These are phyloP conservation scores for Neurospora sp. DNA, from an alignment of 495 filamentous ascomycete genomes.

Conservation along the genomic window DNA sequence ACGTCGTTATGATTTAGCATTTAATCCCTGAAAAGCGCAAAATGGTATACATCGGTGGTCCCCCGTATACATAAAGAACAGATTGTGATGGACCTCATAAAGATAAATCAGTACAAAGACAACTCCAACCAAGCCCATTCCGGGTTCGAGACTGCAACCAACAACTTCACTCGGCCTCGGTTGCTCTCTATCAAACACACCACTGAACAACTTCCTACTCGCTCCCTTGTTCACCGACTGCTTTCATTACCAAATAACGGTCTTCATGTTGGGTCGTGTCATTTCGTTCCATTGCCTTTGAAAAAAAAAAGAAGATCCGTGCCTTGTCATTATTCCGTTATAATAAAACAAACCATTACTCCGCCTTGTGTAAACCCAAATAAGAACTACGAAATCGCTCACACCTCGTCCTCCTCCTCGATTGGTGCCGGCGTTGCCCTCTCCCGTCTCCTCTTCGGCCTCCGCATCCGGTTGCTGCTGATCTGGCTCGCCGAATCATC, in stretches of 20 bases:
- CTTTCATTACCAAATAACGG: neutral
- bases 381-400: neutral
- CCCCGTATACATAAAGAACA: neutral
- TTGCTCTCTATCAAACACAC: neutral
- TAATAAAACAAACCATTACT: neutral
- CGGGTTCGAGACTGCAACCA: neutral
- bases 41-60: neutral
- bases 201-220: neutral
- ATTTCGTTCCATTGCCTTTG: neutral
- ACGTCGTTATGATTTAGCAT: neutral
- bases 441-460: conserved; percentile 63
- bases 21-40: neutral
- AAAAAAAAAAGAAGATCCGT: neutral
- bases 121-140: neutral
- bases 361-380: neutral
- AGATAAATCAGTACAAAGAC: neutral
- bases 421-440: conserved; percentile 74
- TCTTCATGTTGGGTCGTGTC: neutral
- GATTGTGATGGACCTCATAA: neutral
- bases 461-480: conserved; percentile 57
- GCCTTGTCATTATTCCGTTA: neutral
- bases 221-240: neutral
- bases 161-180: neutral
- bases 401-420: conserved; percentile 55
- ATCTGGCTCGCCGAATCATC: conserved; percentile 82